Conservation (phyloP, 2,329 filamentous ascomycete genomes). For the Botrytis medusae region DNA sequence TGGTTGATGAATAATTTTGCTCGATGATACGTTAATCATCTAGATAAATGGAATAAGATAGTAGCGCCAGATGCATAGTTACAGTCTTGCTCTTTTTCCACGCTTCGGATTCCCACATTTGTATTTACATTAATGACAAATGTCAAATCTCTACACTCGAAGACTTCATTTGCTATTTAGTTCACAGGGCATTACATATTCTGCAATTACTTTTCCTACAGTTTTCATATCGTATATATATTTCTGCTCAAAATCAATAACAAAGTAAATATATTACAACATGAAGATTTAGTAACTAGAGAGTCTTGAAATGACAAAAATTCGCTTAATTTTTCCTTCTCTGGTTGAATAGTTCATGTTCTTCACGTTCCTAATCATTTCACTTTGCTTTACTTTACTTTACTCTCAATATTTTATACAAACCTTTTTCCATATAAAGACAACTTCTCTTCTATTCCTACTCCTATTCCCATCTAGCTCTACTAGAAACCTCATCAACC, state of each 20-base stretch:
- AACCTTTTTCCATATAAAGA: too few species aligned
- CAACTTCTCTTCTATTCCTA: neutral
- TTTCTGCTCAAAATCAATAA: too few species aligned
- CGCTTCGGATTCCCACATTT: neutral
- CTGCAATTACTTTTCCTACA: too few species aligned
- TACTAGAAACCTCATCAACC: neutral
- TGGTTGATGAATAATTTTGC: neutral
- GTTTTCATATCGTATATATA: too few species aligned
- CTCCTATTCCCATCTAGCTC: neutral
- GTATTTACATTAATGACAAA: neutral
- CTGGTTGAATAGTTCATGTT: neutral
- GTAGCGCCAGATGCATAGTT: fast-evolving
- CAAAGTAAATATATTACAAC: too few species aligned
- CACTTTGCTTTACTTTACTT: neutral
- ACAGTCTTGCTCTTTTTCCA: neutral
- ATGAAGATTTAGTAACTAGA: neutral
- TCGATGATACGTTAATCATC: neutral
- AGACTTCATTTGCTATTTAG: neutral
- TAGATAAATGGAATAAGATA: neutral
- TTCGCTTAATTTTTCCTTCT: neutral
- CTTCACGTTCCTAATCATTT: neutral
- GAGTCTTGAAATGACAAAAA: neutral
- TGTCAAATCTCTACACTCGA: neutral
- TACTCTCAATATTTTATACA: neutral
- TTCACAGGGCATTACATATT: too few species aligned